Evolutionary conservation across 768 basidiomycete species (phyloP), one percentile per base, ranked within the genome.

Genomic region (Paxillus rubicundulus): DNA sequence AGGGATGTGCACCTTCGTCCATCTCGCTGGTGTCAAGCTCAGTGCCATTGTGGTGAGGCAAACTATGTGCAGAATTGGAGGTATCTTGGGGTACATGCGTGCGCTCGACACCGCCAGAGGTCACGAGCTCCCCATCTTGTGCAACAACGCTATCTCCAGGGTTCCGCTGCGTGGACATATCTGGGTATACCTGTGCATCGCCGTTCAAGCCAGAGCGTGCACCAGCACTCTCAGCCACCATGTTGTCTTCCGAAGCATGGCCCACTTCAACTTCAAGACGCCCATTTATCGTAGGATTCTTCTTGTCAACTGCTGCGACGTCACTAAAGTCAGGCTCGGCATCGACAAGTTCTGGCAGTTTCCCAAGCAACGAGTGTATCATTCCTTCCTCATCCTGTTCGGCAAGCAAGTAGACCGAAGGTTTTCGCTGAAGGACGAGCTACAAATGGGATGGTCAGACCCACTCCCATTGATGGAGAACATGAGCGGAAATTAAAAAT

Each of bases 361-460:
- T 72, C 41, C 80, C 85, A 16, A 92, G 73, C 9, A 90, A 60
- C 3, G 88, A 85, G 66, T 92, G 89, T 34, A 89, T 74, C 88
- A 89, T 90, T 21, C 89, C 87, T 3, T 88, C 89, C 57, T 90
- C 89, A 20, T 82, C 86, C 61, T 85, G 86, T 47, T 79, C 74
- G 49, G 84, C 77, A 17, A 96, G 70, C 24, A 70, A 64, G 48
- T 77, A 58, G 17, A 89, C 81, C 50, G 90, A 83, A 13, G 79
- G 74, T 65, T 89, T 92, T 52, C 90, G 81, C 5, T 80, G 72
- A 9, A 96, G 68, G 39, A 91, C 77, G 38, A 94, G 75, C 93
- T 96, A 63, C 1, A 54, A 17, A 41, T 2, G 8, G 6, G 20
- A 21, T 4, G 10, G 44, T 60, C 30, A 56, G 45, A 44, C 53